These are phyloP conservation scores for Bruguiera hainesii DNA, from an alignment of 441 rosid genomes.

Conservation along the genomic window DNA sequence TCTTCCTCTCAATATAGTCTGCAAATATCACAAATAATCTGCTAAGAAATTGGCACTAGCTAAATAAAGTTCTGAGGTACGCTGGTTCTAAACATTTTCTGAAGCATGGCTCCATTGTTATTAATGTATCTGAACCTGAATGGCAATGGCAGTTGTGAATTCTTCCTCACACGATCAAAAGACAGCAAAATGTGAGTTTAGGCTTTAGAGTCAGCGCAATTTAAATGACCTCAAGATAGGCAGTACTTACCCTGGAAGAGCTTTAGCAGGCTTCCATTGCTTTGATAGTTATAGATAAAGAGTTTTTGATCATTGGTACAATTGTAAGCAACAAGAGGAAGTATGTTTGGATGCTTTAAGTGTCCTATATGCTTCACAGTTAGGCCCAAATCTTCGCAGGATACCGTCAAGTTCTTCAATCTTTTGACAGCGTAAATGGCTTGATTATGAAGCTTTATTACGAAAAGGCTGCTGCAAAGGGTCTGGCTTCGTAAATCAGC, in stretches of 20 bases:
- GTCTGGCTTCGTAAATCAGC: slow-evolving; percentile 47
- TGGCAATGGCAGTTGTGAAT: too few species aligned
- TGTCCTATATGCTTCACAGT: slow-evolving; percentile 45
- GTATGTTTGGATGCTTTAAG: slow-evolving; percentile 53
- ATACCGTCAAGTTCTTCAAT: slow-evolving; percentile 43
- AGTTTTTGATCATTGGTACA: slow-evolving; percentile 47
- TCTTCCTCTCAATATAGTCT: slow-evolving; percentile 46
- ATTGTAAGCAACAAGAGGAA: slow-evolving; percentile 48
- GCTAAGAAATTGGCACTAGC: neutral
- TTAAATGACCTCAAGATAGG: neutral
- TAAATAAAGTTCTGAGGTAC: too few species aligned
- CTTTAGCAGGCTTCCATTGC: slow-evolving; percentile 50
- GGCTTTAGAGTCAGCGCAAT: neutral
- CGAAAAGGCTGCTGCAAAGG: slow-evolving; percentile 46
- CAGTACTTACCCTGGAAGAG: slow-evolving; percentile 39
- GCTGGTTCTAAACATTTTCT: too few species aligned
- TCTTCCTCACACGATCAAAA: too few species aligned
- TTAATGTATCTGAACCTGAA: too few species aligned
- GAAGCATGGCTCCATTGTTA: too few species aligned
- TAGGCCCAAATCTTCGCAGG: slow-evolving; percentile 36
- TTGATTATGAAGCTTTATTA: slow-evolving; percentile 42
- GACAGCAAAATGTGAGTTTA: too few species aligned
- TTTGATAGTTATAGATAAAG: slow-evolving; percentile 53
- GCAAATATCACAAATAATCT: slow-evolving; percentile 17
- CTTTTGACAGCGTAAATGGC: slow-evolving; percentile 50